Evolutionary conservation across 176 grass and related monocot species (phyloP), one percentile per base, ranked within the genome.

Genomic region (Thalia dealbata): DNA sequence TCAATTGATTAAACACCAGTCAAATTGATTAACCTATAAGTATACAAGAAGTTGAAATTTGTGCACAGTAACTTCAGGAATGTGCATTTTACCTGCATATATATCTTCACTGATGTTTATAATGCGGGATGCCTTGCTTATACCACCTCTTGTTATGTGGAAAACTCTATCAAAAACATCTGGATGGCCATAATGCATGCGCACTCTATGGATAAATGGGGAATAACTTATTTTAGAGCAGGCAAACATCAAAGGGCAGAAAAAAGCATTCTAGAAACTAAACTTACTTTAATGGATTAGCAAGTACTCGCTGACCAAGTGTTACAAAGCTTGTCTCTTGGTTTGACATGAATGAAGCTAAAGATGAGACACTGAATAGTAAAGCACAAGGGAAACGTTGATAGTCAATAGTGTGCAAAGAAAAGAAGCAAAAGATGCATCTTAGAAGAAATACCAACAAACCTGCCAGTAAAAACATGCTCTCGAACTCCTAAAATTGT

Each of bases 111-210:
- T 96, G 59, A 96, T 96, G 77, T 96, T 96, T 80, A 96, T 91
- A 61, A 83, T 79, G 18, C 88, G 88, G 50, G 92, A 96, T 59
- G 92, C 92, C 75, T 96, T 96, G 76, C 92, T 96, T 24, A 96
- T 96, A 55, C 92, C 92, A 61, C 92, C 92, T 73, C 92, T 89
- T 24, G 89, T 91, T 87, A 96, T 87, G 86, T 96, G 92, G 79
- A 96, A 96, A 83, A 96, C 65, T 84, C 92, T 91, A 81, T 91
- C 92, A 80, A 96, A 96, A 81, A 96, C 92, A 91, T 96, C 92
- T 54, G 92, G 92, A 71, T 96, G 92, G 21, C 92, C 92, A 73
- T 96, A 96, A 79, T 96, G 89, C 92, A 96, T 96, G 63, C 92
- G 90, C 30, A 96, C 89, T 77, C 92, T 96, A 72, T 24, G 76